These are phyloP conservation scores for Coemansia sp. DNA, from an alignment of 192 early-diverging fungal species.

Conservation along the genomic window DNA sequence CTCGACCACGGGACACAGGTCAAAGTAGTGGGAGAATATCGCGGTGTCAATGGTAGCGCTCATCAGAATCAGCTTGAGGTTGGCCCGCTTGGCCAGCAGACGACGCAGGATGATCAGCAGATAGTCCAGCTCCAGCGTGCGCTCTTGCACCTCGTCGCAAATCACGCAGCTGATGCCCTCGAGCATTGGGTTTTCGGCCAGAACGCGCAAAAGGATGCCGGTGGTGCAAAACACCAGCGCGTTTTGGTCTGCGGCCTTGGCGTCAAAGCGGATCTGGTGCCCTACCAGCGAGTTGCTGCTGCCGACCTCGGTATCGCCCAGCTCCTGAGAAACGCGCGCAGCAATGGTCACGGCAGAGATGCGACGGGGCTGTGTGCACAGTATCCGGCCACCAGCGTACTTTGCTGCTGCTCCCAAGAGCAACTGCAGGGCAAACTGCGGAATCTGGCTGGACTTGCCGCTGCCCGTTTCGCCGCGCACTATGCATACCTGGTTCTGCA, in stretches of 20 bases:
- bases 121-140: constrained; percentile 77
- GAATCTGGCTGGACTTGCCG: constrained; percentile 72
- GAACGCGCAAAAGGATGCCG: constrained; percentile 62
- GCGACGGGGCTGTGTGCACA: constrained; percentile 88
- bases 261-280: constrained; percentile 64
- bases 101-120: constrained; percentile 75
- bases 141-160: constrained; percentile 88
- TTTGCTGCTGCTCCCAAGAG: constrained; percentile 52
- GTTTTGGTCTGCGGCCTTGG: constrained; percentile 57
- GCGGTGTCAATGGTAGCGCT: constrained; percentile 86
- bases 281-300: constrained; percentile 39
- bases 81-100: constrained; percentile 50
- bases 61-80: constrained; percentile 81
- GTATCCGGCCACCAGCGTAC: constrained; percentile 56
- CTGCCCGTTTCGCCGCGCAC: constrained; percentile 51
- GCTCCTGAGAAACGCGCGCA: constrained; percentile 61
- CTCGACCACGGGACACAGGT: constrained; percentile 58
- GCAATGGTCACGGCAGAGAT: constrained; percentile 71
- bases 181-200: constrained; percentile 37
- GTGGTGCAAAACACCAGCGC: constrained; percentile 65
- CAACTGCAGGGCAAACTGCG: constrained; percentile 76
- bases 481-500: constrained; percentile 21
- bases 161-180: constrained; percentile 55
- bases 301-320: constrained; percentile 40
- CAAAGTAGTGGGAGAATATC: constrained; percentile 79